phyloP scores from a whole-genome alignment of 352 stramenopile genomes.

The Hyphochytrium catenoides region DNA sequence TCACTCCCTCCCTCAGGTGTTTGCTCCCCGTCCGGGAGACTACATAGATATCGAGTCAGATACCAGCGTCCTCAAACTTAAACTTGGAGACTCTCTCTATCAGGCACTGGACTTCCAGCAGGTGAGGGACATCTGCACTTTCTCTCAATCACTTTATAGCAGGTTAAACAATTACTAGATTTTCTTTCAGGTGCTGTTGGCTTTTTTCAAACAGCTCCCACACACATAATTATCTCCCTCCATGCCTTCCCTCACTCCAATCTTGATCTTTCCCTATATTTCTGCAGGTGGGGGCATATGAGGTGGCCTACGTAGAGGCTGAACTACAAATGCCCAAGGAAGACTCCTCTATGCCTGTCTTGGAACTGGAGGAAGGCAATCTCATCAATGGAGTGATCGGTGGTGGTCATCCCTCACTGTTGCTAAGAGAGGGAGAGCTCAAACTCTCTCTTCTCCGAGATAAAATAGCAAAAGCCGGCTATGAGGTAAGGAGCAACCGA shows the following conservation, averaged over 20 bases:
- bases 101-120: slow-evolving; percentile 52
- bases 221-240: slow-evolving; percentile 4
- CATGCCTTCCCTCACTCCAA: background rate
- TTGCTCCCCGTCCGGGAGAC: slow-evolving; percentile 56
- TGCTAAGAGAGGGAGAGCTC: slow-evolving; percentile 62
- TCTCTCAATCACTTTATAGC: background rate
- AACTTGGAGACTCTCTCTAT: slow-evolving; percentile 58
- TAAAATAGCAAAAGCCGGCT: slow-evolving; percentile 48
- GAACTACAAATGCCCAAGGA: slow-evolving; percentile 31
- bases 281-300: slow-evolving; percentile 37
- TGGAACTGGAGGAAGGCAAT: too few species aligned
- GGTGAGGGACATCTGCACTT: slow-evolving; percentile 12
- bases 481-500: slow-evolving; percentile 67
- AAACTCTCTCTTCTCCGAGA: slow-evolving; percentile 70
- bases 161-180: background rate
- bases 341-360: slow-evolving; percentile 35
- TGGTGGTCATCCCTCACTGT: slow-evolving; percentile 12
- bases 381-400: slow-evolving; percentile 7
- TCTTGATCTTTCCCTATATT: background rate
- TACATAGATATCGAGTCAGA: slow-evolving; percentile 70
- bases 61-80: slow-evolving; percentile 66
- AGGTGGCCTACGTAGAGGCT: slow-evolving; percentile 58
- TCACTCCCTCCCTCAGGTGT: slow-evolving; percentile 22
- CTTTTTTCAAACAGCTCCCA: too few species aligned
- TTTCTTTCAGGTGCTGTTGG: too few species aligned